phyloP scores from a whole-genome alignment of 805 yeast genomes.

The Saturnispora kantuleensis region DNA sequence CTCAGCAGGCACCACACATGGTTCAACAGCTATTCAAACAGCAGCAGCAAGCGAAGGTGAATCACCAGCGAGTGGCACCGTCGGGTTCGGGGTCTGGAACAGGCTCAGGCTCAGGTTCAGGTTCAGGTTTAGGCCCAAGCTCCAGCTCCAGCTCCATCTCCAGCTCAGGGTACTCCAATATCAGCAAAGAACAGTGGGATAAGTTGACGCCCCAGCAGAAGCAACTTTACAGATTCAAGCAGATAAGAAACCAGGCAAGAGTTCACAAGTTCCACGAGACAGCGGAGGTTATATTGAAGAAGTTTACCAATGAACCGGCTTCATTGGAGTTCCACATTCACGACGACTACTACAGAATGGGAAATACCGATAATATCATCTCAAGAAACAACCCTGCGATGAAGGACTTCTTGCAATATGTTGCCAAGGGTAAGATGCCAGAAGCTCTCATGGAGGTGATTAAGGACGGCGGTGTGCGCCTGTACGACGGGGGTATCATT shows the following conservation, averaged over 20 bases:
- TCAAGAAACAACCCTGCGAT: slow-evolving; percentile 72
- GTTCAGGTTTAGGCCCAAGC: neutral
- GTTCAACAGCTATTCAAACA: slow-evolving; percentile 12
- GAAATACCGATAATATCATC: slow-evolving; percentile 78
- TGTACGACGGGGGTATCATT: slow-evolving; percentile 86
- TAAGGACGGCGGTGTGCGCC: slow-evolving; percentile 72
- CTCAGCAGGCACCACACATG: neutral
- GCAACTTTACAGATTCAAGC: slow-evolving; percentile 33
- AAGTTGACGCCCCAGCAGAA: slow-evolving; percentile 32
- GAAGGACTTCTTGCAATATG: slow-evolving; percentile 69
- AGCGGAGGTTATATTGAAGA: slow-evolving; percentile 60
- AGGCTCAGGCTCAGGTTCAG: neutral
- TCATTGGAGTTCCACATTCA: slow-evolving; percentile 84
- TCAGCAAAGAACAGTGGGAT: slow-evolving; percentile 22
- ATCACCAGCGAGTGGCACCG: slow-evolving; percentile 9
- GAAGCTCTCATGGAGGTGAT: slow-evolving; percentile 83
- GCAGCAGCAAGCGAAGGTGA: slow-evolving; percentile 6
- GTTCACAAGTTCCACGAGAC: slow-evolving; percentile 58
- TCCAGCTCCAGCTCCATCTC: neutral
- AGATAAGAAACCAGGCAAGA: slow-evolving; percentile 34
- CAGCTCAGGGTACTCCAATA: slow-evolving; percentile 6
- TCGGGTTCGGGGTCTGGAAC: slow-evolving; percentile 9
- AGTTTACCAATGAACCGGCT: slow-evolving; percentile 68
- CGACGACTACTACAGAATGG: slow-evolving; percentile 85
- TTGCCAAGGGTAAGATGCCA: slow-evolving; percentile 76